These are phyloP conservation scores for Hippophae gyantsensis DNA, from an alignment of 306 rosid species.

Conservation along the genomic window DNA sequence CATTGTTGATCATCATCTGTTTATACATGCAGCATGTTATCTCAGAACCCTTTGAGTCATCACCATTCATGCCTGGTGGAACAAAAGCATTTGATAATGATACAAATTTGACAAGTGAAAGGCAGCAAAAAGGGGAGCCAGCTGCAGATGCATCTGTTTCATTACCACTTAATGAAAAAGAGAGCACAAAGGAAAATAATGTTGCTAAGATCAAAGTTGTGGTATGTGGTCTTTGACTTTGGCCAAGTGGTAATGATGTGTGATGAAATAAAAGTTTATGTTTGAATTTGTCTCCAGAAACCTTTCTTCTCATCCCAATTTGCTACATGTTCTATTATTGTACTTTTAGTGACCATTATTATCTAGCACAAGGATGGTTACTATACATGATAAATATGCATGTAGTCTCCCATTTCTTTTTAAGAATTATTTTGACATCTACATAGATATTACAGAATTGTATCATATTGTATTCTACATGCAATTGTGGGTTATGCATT, in stretches of 20 bases:
- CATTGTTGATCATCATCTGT: constrained; percentile 22
- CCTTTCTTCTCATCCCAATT: too few relatives aligned
- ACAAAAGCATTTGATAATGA: constrained; percentile 56
- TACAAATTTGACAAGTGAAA: constrained; percentile 34
- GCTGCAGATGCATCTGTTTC: constrained; percentile 42
- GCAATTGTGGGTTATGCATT: too few relatives aligned
- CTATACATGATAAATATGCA: too few relatives aligned
- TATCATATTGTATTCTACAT: too few relatives aligned
- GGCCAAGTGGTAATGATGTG: background rate
- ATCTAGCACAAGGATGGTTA: too few relatives aligned
- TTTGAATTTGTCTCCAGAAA: background rate
- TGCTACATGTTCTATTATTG: too few relatives aligned
- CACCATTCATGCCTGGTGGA: constrained; percentile 78
- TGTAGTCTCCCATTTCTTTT: too few relatives aligned
- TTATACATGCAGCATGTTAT: constrained; percentile 59
- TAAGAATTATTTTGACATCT: too few relatives aligned
- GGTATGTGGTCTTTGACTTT: constrained; percentile 42
- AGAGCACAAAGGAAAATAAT: constrained; percentile 65
- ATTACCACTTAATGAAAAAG: constrained; percentile 51
- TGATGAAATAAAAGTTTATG: background rate
- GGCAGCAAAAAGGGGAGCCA: constrained; percentile 49
- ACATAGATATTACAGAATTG: too few relatives aligned
- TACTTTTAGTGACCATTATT: too few relatives aligned
- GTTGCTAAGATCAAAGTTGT: constrained; percentile 96
- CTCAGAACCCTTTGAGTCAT: constrained; percentile 83